Evolutionary conservation across 2,329 filamentous ascomycete species (phyloP).

Genomic region (Penicillium digitatum): DNA sequence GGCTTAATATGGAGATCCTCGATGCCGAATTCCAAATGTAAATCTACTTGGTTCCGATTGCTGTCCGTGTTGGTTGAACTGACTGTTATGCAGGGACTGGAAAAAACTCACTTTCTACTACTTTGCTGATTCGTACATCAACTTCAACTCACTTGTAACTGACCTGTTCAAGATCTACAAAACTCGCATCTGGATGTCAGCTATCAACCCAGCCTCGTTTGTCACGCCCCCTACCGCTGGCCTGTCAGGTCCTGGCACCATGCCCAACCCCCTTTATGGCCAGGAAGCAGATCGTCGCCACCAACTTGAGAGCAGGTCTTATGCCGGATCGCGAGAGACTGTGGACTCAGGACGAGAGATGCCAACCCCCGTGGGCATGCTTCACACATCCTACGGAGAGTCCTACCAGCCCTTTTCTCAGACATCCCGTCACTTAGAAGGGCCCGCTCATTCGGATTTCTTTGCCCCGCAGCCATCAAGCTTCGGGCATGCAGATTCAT

Average conservation of each 20-base stretch:
- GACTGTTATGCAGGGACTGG: conserved; percentile 69
- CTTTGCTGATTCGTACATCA: conserved; percentile 96
- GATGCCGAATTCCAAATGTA: conserved; percentile 98
- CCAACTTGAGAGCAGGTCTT: conserved; percentile 35
- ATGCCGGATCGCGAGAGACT: conserved; percentile 28
- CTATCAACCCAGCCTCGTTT: conserved; percentile 96
- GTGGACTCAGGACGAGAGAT: conserved; percentile 31
- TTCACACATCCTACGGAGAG: conserved; percentile 37
- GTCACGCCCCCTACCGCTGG: conserved; percentile 68
- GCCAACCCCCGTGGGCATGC: conserved; percentile 26
- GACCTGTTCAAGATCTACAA: conserved; percentile 99
- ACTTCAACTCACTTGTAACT: conserved; percentile 96
- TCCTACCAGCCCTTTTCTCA: conserved; percentile 37
- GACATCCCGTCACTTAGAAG: conserved; percentile 32
- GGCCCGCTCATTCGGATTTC: conserved; percentile 31
- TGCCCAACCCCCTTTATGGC: conserved; percentile 61
- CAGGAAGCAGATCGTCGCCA: conserved; percentile 43
- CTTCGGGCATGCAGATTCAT: conserved; percentile 40
- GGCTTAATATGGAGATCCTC: conserved; percentile 95
- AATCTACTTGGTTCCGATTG: conserved; percentile 40
- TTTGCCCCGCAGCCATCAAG: conserved; percentile 33
- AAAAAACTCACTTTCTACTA: conserved; percentile 99
- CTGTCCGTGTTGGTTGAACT: neutral
- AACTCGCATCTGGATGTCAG: conserved; percentile 99
- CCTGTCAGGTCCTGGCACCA: conserved; percentile 64